Evolutionary conservation across 345 rosid species (phyloP).

Genomic region (Citrus mangshanensis): DNA sequence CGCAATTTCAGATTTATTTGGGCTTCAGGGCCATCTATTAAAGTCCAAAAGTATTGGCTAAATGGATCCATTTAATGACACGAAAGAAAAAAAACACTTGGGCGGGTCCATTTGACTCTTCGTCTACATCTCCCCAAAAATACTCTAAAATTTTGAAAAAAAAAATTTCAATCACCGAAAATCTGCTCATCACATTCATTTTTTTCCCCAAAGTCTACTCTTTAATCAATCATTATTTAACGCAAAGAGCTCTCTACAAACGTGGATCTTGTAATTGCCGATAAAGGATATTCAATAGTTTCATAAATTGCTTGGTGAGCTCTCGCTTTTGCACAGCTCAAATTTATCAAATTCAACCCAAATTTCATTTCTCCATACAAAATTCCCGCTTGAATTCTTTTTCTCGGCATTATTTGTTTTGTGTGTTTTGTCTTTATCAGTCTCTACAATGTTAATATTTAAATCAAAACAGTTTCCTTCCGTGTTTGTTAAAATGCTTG

Average conservation of each 20-base stretch:
- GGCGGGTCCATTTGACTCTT: neutral
- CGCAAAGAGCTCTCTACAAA: neutral
- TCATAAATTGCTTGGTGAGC: slow-evolving; percentile 16
- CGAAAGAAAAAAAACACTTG: neutral
- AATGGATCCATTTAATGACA: neutral
- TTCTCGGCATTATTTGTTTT: slow-evolving; percentile 18
- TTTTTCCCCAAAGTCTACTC: neutral
- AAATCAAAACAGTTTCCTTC: neutral
- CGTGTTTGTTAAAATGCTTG: neutral
- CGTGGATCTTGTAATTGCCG: slow-evolving; percentile 4
- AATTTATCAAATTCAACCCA: neutral
- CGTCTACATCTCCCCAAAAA: neutral
- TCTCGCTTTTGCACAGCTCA: neutral
- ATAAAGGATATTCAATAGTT: neutral
- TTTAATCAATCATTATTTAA: neutral
- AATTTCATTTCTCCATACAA: neutral
- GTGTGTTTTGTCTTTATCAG: neutral
- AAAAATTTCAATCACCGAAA: neutral
- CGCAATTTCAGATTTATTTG: no score
- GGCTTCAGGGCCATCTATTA: neutral
- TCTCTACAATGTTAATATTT: neutral
- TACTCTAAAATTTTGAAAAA: no score
- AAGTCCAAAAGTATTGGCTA: neutral
- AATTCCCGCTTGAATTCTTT: slow-evolving; percentile 8
- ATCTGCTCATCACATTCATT: neutral